These are phyloP conservation scores for Ceriops decandra DNA, from an alignment of 345 rosid species.

Conservation along the genomic window DNA sequence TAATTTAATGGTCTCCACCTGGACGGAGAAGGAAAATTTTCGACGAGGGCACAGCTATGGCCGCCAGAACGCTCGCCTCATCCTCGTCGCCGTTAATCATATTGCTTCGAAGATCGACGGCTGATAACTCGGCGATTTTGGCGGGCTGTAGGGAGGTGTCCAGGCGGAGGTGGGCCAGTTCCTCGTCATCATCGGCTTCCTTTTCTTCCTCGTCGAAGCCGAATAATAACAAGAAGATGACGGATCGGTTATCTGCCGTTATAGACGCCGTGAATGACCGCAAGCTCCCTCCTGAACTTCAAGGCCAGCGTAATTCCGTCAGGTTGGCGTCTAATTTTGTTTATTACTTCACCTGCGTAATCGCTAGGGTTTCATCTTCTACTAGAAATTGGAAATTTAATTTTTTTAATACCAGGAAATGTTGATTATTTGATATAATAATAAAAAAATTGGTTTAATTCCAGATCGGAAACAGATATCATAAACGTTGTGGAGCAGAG, in stretches of 20 bases:
- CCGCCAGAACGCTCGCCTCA: conserved; percentile 30
- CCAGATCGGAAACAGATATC: conserved; percentile 89
- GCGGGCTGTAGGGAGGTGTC: conserved; percentile 10
- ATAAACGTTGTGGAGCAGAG: conserved; percentile 79
- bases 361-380: too few relatives aligned
- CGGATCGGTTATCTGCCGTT: conserved; percentile 60
- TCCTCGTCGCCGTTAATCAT: conserved; percentile 16
- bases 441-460: too few relatives aligned
- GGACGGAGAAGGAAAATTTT: too few relatives aligned
- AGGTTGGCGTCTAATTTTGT: conserved; percentile 33
- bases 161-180: conserved; percentile 32
- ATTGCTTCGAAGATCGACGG: conserved; percentile 11
- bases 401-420: too few relatives aligned
- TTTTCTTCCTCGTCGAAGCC: conserved; percentile 37
- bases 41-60: conserved; percentile 22
- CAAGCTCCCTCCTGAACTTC: conserved; percentile 86
- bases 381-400: too few relatives aligned
- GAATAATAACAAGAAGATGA: conserved; percentile 35
- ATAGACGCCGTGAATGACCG: conserved; percentile 76
- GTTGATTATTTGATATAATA: not conserved
- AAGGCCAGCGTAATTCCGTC: conserved; percentile 70
- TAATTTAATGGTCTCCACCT: too few relatives aligned
- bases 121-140: conserved; percentile 6
- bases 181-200: conserved; percentile 29
- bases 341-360: too few relatives aligned